Evolutionary conservation across 208 protist genomes (phyloP).

Genomic region (Acanthamoeba sp.): DNA sequence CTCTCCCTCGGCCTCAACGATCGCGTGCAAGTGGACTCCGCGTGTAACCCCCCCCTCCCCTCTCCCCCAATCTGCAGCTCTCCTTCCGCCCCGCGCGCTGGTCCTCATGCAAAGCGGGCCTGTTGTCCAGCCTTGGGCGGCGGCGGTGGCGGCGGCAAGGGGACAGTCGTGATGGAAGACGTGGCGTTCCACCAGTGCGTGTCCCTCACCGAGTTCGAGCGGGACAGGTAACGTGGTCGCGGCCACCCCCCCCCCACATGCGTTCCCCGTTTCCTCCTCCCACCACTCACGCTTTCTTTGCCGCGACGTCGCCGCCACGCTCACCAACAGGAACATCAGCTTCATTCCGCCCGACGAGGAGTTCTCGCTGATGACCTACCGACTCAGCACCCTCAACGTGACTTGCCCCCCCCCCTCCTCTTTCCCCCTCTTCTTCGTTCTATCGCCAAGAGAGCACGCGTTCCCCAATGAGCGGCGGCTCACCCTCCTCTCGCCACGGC

Average conservation of each 20-base stretch:
- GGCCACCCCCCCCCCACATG: too few species aligned
- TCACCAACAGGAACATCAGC: conserved; percentile 91
- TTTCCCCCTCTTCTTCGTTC: not conserved
- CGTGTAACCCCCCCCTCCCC: not conserved
- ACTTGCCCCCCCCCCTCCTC: not conserved
- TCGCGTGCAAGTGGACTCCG: conserved; percentile 92
- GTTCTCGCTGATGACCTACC: conserved; percentile 97
- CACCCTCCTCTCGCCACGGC: too few species aligned
- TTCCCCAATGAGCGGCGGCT: too few species aligned
- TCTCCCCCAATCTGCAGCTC: not conserved
- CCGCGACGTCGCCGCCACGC: too few species aligned
- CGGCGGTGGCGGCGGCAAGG: conserved; percentile 84
- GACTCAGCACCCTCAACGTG: conserved; percentile 90
- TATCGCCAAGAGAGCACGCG: too few species aligned
- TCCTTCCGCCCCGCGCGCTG: too few species aligned
- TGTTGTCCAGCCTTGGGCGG: conserved; percentile 17
- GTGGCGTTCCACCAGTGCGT: conserved; percentile 97
- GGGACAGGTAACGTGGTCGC: conserved; percentile 81
- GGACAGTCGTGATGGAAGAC: conserved; percentile 94
- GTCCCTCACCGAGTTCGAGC: conserved; percentile 94
- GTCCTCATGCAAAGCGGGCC: too few species aligned
- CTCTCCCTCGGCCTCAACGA: conserved; percentile 96
- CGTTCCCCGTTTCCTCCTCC: too few species aligned
- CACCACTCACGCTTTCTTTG: too few species aligned
- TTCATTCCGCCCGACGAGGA: conserved; percentile 96